These are phyloP conservation scores for Phytophthora sansomeana DNA, from an alignment of 352 stramenopile genomes.

Conservation along the genomic window DNA sequence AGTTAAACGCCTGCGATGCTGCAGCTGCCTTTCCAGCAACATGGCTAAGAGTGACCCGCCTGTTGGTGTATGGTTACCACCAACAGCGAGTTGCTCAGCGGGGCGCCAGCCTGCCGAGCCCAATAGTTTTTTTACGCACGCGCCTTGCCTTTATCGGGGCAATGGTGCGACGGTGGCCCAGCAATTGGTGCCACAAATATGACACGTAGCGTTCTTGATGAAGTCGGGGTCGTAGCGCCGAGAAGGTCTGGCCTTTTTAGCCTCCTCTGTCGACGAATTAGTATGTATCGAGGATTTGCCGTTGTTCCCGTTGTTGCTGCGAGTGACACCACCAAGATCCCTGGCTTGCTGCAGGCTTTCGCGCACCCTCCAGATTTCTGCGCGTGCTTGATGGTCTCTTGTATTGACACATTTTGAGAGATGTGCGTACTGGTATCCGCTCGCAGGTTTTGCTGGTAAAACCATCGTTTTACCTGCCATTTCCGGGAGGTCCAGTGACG, in stretches of 20 bases:
- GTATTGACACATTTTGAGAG: not conserved
- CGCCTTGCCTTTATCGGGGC: not conserved
- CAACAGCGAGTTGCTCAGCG: slow-evolving; percentile 7
- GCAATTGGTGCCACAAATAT: no score
- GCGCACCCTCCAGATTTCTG: not conserved
- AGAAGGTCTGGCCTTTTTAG: not conserved
- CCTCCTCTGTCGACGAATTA: no score
- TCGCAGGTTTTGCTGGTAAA: slow-evolving; percentile 3
- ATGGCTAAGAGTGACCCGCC: not conserved
- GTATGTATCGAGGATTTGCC: no score
- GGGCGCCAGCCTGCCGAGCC: slow-evolving; percentile 12
- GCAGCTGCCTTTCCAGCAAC: no score
- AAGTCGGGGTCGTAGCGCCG: not conserved
- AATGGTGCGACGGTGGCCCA: no score
- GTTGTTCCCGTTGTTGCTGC: no score
- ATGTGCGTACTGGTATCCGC: not conserved
- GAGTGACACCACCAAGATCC: no score
- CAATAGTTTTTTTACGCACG: slow-evolving; percentile 8
- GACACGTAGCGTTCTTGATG: not conserved
- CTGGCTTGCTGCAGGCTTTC: not conserved
- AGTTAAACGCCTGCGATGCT: no score
- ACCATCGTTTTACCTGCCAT: slow-evolving; percentile 18
- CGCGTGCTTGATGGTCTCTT: not conserved
- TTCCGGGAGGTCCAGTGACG: slow-evolving; percentile 8
- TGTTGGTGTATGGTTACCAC: slow-evolving; percentile 4